phyloP scores from a whole-genome alignment of 805 yeast species.

The Kodamaea kaohsiungensis region DNA sequence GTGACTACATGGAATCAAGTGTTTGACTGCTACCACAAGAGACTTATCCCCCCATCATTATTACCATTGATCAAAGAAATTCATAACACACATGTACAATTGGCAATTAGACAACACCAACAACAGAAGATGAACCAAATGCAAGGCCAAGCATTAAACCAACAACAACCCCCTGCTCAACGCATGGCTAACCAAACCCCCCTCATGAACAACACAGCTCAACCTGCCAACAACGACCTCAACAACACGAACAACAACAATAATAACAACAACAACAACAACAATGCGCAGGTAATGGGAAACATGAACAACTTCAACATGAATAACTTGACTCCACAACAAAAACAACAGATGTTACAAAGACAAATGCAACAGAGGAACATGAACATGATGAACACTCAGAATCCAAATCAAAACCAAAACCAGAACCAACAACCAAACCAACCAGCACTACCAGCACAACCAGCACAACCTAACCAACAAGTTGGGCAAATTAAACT shows the following conservation, averaged over 20 bases:
- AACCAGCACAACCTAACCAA: slow-evolving; percentile 21
- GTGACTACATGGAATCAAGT: slow-evolving; percentile 82
- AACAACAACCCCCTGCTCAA: slow-evolving; percentile 3
- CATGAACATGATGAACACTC: slow-evolving; percentile 9
- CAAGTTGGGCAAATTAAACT: slow-evolving; percentile 23
- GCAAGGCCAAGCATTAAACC: slow-evolving; percentile 17
- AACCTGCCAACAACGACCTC: slow-evolving; percentile 8
- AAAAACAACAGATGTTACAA: slow-evolving; percentile 39
- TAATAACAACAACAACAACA: slow-evolving; percentile 14
- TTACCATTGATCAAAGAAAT: slow-evolving; percentile 63
- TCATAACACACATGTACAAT: slow-evolving; percentile 65
- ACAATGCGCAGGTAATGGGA: slow-evolving; percentile 8
- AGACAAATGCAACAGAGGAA: slow-evolving; percentile 34
- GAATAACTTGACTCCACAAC: slow-evolving; percentile 34
- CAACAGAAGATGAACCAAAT: slow-evolving; percentile 37
- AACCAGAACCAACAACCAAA: slow-evolving; percentile 12
- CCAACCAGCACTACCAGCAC: slow-evolving; percentile 20
- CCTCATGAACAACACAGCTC: slow-evolving; percentile 11
- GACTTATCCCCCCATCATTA: slow-evolving; percentile 57
- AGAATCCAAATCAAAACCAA: slow-evolving; percentile 13
- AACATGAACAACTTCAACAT: slow-evolving; percentile 20
- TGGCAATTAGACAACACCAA: slow-evolving; percentile 52
- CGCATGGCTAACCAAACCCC: slow-evolving; percentile 12
- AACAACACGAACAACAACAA: slow-evolving; percentile 12
- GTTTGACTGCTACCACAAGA: slow-evolving; percentile 59